Conservation (phyloP, 2,329 filamentous ascomycete species). For the Amesomyces nigricolor region DNA sequence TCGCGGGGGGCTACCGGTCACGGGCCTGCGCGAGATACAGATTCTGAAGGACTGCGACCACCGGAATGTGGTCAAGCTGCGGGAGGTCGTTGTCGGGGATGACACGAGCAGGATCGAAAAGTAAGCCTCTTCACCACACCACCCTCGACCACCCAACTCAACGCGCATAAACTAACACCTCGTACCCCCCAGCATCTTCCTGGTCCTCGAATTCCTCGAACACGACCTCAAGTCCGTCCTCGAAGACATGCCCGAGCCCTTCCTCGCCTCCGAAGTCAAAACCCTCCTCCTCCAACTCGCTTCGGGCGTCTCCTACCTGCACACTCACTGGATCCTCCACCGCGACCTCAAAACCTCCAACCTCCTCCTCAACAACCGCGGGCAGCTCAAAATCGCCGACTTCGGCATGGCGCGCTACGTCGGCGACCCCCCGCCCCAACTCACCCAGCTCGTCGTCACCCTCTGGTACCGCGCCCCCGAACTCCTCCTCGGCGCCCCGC, state of each 20-base stretch:
- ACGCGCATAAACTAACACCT: conserved; percentile 29
- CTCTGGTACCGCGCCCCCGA: conserved; percentile 95
- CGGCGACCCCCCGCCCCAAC: conserved; percentile 66
- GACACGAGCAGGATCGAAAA: conserved; percentile 49
- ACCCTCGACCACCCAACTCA: too few species aligned
- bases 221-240: conserved; percentile 93
- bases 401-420: conserved; percentile 96
- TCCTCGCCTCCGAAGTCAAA: conserved; percentile 88
- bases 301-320: conserved; percentile 76
- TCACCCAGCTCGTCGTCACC: conserved; percentile 92
- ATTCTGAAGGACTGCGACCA: conserved; percentile 77
- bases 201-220: conserved; percentile 96
- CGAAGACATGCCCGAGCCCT: conserved; percentile 90
- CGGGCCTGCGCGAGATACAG: conserved; percentile 88
- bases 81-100: conserved; percentile 78
- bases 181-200: conserved; percentile 60
- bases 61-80: conserved; percentile 72
- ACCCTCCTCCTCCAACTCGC: conserved; percentile 79
- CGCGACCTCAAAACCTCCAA: conserved; percentile 93
- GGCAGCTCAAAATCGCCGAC: conserved; percentile 90
- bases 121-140: conserved; percentile 32
- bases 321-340: conserved; percentile 85
- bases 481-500: conserved; percentile 71
- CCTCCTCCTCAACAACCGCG: conserved; percentile 90
- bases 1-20: conserved; percentile 74